Base-by-base conservation (phyloP, 495 filamentous ascomycete species). In the Xylaria cubensis region DNA sequence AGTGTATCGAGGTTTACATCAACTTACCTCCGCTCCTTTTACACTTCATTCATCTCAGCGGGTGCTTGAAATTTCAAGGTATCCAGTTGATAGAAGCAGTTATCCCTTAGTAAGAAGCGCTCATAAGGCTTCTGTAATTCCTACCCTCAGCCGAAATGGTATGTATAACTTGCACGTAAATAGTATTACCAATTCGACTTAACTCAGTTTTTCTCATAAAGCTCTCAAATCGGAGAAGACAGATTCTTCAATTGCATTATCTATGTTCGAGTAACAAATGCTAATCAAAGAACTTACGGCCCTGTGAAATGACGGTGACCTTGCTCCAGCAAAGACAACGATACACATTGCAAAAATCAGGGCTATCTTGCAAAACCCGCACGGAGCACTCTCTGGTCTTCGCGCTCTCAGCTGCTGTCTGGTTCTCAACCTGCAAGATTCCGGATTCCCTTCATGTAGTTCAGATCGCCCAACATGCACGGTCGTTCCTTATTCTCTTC, bases 231-330 rank as follows among this genome's bases (percentile, higher is more conserved):
- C 13, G 19, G 55, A 53, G 58, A 34, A 55, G 46, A 19, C n/a
- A 55, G 68, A 48, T 44, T 71, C 69, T 55, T 71, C 10, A 19
- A 56, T 58, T 64, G 69, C 46, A 21, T 36, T 71, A 71, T n/a
- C 59, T 64, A 56, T 21, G 59, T 32, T 56, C 36, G 12, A 44
- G 24, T 55, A 64, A 56, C 32, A 44, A 41, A 56, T 71, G 9
- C 17, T 56, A 64, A 63, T 70, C 69, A 56, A 71, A 64, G 69
- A 64, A 44, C 48, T 50, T 64, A 64, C 48, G 48, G 48, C 12
- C 36, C 46, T 34, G 34, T 55, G 69, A 64, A 55, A 71, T 71
- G 34, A 56, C 50, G 36, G 21, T 48, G 48, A 24, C 59, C 48
- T 55, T 41, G 34, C 48, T 36, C 69, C 34, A 56, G 46, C 59